Evolutionary conservation across 2,329 filamentous ascomycete species (phyloP).

Genomic region (Aspergillus sp.): DNA sequence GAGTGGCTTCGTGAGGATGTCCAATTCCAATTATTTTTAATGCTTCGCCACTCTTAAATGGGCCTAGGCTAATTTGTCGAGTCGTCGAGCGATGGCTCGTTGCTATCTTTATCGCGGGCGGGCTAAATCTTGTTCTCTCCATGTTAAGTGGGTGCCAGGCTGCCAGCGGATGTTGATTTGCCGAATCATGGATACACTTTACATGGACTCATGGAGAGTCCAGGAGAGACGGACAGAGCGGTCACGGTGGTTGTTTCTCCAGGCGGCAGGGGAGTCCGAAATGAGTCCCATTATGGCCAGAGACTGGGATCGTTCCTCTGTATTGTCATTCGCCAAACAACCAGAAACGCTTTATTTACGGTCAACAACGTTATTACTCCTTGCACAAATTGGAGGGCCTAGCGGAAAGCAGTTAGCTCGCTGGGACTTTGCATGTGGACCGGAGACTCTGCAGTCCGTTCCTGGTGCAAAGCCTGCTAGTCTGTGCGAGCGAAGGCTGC

Average conservation of each 20-base stretch:
- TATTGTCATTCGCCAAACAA: no score
- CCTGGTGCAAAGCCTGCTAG: conserved; percentile 7
- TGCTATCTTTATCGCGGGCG: neutral
- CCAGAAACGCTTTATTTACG: neutral
- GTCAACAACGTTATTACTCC: conserved; percentile 4
- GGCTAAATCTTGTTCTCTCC: neutral
- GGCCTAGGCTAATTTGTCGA: neutral
- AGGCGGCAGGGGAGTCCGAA: neutral
- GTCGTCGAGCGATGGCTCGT: neutral
- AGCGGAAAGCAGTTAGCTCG: conserved; percentile 2
- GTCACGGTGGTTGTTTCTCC: no score
- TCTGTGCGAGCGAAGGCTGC: neutral
- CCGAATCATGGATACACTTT: neutral
- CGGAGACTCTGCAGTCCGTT: neutral
- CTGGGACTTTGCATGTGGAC: neutral
- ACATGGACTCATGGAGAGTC: neutral
- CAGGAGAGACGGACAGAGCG: neutral
- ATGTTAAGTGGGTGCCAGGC: neutral
- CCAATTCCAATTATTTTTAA: neutral
- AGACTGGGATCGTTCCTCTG: neutral
- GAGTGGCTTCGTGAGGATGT: neutral
- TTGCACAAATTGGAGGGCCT: neutral
- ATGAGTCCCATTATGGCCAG: neutral
- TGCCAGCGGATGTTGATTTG: neutral
- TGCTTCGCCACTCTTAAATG: neutral